Evolutionary conservation across 768 basidiomycete genomes (phyloP), one percentile per base, ranked within the genome.

Genomic region (Hypholoma fasciculare): DNA sequence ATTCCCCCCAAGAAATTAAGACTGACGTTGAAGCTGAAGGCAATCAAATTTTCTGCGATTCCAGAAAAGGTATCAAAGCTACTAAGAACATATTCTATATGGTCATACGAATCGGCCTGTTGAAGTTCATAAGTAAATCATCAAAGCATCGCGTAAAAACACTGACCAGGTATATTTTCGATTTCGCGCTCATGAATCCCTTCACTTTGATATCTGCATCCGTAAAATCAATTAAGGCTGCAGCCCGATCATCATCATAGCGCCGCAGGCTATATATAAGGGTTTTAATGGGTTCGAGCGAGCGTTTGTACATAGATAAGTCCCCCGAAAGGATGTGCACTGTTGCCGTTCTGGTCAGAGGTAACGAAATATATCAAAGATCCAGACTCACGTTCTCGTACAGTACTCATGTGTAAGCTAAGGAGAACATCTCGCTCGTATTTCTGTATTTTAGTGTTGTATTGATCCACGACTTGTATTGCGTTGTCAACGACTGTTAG

Each of bases 1-100:
- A 20, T 48, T 9, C 23, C 38, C 16, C 38, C 23, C 23, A 23
- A 23, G 38, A 52, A 36, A 39, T 34, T 4, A 47, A 23, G 9
- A 54, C 53, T 47, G 14, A 54, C 53, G 69, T 90, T 90, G 77
- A 90, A 91, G 17, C 86, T 83, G 67, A 87, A 90, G 58, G 81
- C 77, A 63, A 92, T 89, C 62, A 90, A 66, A 65, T 90, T 90
- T 64, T 90, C 86, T 7, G 84, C 77, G 59, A 90, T 84, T 23
- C 79, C 81, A 0, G 85, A 76, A 61, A 90, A 90, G 82, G 89
- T 88, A 58, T 92, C 90, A 49, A 92, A 67, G 62, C 83, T 87
- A 1, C 78, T 76, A 26, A 92, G 67, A 38, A 88, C 83, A 57
- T 87, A 87, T 54, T 90, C 89, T 76, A 88, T 85, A 62, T 92